Conservation (phyloP, 352 stramenopile species). For the Phytophthora nicotianae region DNA sequence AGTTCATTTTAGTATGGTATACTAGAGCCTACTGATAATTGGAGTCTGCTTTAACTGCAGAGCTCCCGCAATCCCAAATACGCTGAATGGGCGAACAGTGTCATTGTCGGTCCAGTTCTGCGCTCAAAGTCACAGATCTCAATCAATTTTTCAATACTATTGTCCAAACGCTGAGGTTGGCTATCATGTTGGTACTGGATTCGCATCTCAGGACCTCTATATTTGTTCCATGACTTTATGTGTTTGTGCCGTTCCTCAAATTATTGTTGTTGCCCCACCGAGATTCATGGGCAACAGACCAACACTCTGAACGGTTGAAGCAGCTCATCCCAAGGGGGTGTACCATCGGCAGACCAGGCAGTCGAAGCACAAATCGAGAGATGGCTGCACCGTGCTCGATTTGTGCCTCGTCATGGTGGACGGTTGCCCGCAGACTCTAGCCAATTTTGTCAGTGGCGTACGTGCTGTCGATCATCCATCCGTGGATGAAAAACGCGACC, state of each 20-base stretch:
- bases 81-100: too few relatives aligned
- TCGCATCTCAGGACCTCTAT: too few relatives aligned
- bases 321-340: background rate
- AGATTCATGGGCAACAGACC: background rate
- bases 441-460: background rate
- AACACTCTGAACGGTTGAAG: background rate
- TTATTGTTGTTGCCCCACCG: background rate
- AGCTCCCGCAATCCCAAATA: too few relatives aligned
- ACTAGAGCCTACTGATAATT: too few relatives aligned
- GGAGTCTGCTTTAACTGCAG: too few relatives aligned
- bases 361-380: constrained; percentile 11
- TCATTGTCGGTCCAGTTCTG: too few relatives aligned
- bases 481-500: background rate
- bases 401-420: constrained; percentile 1
- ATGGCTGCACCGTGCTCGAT: constrained; percentile 3
- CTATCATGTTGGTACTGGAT: background rate
- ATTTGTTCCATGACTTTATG: too few relatives aligned
- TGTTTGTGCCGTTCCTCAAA: background rate
- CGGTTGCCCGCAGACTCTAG: background rate
- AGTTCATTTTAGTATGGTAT: too few relatives aligned
- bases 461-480: background rate
- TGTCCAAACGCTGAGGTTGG: too few relatives aligned
- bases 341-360: background rate
- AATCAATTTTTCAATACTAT: too few relatives aligned
- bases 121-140: too few relatives aligned